Base-by-base conservation (phyloP, 2,329 filamentous ascomycete species). In the Ophiostoma perfectum region DNA sequence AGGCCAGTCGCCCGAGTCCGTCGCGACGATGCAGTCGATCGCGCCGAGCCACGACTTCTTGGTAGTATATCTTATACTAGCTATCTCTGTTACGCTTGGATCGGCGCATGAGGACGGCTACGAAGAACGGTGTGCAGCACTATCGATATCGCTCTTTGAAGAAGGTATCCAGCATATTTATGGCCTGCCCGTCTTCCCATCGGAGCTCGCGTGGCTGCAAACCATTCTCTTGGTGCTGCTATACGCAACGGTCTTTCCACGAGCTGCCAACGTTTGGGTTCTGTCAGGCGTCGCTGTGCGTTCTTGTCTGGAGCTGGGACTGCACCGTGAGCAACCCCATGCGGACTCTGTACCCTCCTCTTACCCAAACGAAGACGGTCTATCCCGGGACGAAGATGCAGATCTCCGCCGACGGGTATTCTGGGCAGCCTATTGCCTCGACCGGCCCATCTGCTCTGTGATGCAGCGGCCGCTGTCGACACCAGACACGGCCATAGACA, bases 161-260 rank as follows among this genome's bases (percentile, higher is more conserved):
- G 75, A 77, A 71, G 75, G 75, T 38, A 75, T 77, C 14, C 75
- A 75, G 64, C 75, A 76, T 49, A 65, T 76, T 3, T 73, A 74
- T 12, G 73, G 73, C n/a, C 73, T 74, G 39, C 72, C 75, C 5
- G 70, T 72, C 14, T 74, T 75, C 49, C 75, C 75, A 65, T 71
- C 71, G 3, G 70, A 71, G 36, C 36, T 71, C 6, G 68, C 68
- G 12, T 71, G 70, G 67, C 67, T 72, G 49, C 71, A 72, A 62
- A 70, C 71, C 1, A 71, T 71, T 36, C 42, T 72, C 14, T 55
- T 69, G 2, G 66, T 72, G 11, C 67, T 72, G 9, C 66, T 71
- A 2, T 72, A 72, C 39, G 71, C 71, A 1, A 72, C 71, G 4
- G 70, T 72, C 11, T 67, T 68, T 12, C 71, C 71, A 4, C 68